Evolutionary conservation across 2,329 filamentous ascomycete species (phyloP).

Genomic region (Fusarium continuum): DNA sequence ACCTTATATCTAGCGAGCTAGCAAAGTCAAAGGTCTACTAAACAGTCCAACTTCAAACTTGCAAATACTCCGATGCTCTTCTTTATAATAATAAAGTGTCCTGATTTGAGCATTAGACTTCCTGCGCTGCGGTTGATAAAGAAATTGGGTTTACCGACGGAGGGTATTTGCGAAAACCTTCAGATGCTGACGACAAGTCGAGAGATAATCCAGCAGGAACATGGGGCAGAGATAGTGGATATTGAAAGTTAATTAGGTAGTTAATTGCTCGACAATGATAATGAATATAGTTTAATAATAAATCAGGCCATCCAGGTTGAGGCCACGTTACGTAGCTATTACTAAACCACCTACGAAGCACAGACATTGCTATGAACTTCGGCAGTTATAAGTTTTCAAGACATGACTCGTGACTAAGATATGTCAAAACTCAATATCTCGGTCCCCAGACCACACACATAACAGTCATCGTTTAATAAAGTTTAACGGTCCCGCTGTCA

Average conservation of each 20-base stretch:
- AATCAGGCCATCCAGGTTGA: too few species aligned
- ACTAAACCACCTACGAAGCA: too few species aligned
- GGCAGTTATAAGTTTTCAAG: too few species aligned
- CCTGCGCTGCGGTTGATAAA: background rate
- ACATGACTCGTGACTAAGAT: too few species aligned
- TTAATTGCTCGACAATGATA: background rate
- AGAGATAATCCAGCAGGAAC: background rate
- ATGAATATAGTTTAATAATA: background rate
- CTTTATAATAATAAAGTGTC: background rate
- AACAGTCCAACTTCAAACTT: background rate
- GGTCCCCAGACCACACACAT: background rate
- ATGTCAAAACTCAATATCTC: background rate
- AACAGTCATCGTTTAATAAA: background rate
- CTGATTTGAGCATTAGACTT: accelerated
- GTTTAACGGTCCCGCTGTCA: background rate
- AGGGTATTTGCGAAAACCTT: background rate
- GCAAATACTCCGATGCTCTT: background rate
- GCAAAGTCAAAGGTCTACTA: background rate
- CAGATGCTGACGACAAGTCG: background rate
- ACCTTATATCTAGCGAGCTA: background rate
- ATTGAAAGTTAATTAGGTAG: background rate
- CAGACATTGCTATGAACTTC: too few species aligned
- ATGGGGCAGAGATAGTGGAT: background rate
- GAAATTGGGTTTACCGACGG: background rate
- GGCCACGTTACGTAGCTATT: too few species aligned